These are phyloP conservation scores for Fusarium brevicatenulatum DNA, from an alignment of 2,329 filamentous ascomycete genomes.

Conservation along the genomic window DNA sequence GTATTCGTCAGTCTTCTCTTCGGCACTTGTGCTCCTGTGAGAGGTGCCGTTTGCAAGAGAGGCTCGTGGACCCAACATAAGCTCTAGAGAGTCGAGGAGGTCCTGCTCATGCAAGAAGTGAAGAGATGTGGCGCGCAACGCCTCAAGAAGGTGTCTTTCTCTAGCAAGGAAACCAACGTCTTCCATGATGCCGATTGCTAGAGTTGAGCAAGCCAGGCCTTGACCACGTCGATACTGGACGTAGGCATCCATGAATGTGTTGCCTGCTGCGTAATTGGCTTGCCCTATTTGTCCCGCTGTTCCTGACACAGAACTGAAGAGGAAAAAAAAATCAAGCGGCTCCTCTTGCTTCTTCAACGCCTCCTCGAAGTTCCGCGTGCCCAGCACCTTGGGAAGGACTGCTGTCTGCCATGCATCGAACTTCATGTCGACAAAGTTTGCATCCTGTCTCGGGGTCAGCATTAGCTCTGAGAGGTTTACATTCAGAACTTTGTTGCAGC, in stretches of 20 bases:
- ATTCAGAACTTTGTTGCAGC: background rate
- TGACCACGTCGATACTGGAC: slow-evolving; percentile 48
- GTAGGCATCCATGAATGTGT: slow-evolving; percentile 54
- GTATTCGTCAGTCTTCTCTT: background rate
- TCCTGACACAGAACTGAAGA: slow-evolving; percentile 50
- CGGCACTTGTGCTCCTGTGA: background rate
- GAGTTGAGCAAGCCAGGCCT: slow-evolving; percentile 42
- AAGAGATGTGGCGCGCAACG: slow-evolving; percentile 3
- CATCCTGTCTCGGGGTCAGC: background rate
- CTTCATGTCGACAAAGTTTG: slow-evolving; percentile 10
- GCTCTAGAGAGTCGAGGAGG: slow-evolving; percentile 1
- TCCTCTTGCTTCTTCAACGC: background rate
- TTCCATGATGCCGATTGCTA: slow-evolving; percentile 14
- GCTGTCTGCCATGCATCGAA: slow-evolving; percentile 8
- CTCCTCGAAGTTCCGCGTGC: slow-evolving; percentile 40
- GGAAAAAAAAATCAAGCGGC: slow-evolving; percentile 52
- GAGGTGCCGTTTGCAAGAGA: background rate
- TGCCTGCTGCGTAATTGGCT: slow-evolving; percentile 55
- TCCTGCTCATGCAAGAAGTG: slow-evolving; percentile 8
- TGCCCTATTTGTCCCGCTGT: slow-evolving; percentile 51
- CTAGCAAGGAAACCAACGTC: slow-evolving; percentile 11
- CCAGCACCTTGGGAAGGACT: slow-evolving; percentile 7
- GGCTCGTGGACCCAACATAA: slow-evolving; percentile 5
- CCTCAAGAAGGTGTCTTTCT: slow-evolving; percentile 6
- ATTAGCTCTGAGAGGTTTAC: background rate